These are phyloP conservation scores for Trifolium dubium DNA, from an alignment of 306 rosid genomes.

Conservation along the genomic window DNA sequence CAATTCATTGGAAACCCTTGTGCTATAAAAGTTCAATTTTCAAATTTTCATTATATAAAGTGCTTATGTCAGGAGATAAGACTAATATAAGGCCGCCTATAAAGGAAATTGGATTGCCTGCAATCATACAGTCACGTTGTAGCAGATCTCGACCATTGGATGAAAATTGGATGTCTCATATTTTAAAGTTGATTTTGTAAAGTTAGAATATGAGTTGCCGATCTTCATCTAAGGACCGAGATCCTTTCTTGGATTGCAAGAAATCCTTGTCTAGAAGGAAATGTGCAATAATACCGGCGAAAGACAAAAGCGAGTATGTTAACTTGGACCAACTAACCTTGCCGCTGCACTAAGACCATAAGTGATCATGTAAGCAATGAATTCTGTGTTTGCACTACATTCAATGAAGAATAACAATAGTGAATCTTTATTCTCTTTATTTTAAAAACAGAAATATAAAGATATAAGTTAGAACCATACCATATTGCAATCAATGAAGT, in stretches of 20 bases:
- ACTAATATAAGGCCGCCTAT: neutral
- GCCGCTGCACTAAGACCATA: constrained; percentile 89
- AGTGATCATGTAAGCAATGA: constrained; percentile 67
- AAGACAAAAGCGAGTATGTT: constrained; percentile 1
- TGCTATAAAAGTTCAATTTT: constrained; percentile 49
- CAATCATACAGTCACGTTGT: neutral
- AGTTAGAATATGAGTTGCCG: neutral
- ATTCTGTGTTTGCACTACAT: constrained; percentile 70
- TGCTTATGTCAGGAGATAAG: neutral
- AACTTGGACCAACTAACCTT: constrained; percentile 52
- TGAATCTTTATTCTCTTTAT: neutral
- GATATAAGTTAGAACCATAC: constrained; percentile 46
- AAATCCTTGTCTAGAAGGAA: neutral
- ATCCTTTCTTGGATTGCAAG: neutral
- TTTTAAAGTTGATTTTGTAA: neutral
- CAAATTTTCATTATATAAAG: constrained; percentile 12
- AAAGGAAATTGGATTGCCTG: neutral
- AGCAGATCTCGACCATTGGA: neutral
- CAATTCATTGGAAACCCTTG: constrained; percentile 86
- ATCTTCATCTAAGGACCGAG: neutral
- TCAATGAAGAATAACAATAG: neutral
- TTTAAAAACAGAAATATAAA: constrained; percentile 8
- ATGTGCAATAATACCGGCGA: neutral
- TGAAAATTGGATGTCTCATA: neutral
- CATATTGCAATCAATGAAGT: constrained; percentile 87